These are phyloP conservation scores for Pseudocercospora pini-densiflorae DNA, from an alignment of 2,329 filamentous ascomycete species.

Conservation along the genomic window DNA sequence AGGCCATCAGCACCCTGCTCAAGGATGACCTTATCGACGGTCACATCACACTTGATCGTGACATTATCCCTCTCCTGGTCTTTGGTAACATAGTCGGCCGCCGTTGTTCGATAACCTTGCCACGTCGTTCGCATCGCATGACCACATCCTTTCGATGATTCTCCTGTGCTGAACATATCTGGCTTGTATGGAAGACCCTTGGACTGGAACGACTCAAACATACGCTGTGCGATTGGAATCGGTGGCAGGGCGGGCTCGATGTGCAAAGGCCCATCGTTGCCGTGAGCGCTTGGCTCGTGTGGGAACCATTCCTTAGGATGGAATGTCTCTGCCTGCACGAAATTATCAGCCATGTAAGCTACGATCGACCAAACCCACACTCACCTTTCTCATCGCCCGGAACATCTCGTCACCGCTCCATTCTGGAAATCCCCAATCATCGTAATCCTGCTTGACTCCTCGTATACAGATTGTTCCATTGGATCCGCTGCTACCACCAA, in stretches of 20 bases:
- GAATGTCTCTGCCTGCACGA: constrained; percentile 31
- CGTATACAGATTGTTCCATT: constrained; percentile 52
- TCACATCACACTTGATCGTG: constrained; percentile 44
- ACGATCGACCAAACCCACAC: neutral
- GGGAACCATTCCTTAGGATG: constrained; percentile 34
- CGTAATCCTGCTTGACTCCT: constrained; percentile 49
- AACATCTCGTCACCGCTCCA: constrained; percentile 38
- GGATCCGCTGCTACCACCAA: constrained; percentile 49
- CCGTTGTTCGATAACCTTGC: constrained; percentile 57
- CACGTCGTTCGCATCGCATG: constrained; percentile 59
- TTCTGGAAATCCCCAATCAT: constrained; percentile 37
- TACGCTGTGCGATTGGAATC: constrained; percentile 31
- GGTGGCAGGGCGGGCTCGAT: constrained; percentile 53
- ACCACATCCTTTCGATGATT: constrained; percentile 60
- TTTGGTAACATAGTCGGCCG: constrained; percentile 57
- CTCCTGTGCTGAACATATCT: constrained; percentile 44
- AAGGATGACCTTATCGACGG: constrained; percentile 67
- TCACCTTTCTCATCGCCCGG: constrained; percentile 36
- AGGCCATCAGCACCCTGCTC: constrained; percentile 57
- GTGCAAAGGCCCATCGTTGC: constrained; percentile 32
- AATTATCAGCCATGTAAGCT: neutral
- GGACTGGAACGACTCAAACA: constrained; percentile 34
- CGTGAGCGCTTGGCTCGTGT: constrained; percentile 32
- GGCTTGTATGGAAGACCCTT: constrained; percentile 33
- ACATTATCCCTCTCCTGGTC: constrained; percentile 50